These are phyloP conservation scores for Trichoderma sp. DNA, from an alignment of 2,329 filamentous ascomycete genomes.

Conservation along the genomic window DNA sequence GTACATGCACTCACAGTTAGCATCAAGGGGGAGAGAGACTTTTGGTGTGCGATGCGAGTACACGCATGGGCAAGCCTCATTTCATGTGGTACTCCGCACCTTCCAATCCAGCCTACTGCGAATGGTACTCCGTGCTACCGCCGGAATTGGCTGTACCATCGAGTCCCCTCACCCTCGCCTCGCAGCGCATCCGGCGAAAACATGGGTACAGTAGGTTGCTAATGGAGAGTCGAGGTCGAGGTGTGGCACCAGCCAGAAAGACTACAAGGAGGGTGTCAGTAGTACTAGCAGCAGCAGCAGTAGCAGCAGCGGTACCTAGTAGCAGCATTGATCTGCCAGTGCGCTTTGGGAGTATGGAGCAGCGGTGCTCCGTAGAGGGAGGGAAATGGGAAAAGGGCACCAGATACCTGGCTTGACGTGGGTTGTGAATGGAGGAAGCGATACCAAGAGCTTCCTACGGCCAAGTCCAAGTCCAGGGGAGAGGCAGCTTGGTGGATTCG, in stretches of 20 bases:
- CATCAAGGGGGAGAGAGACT: not conserved
- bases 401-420: not conserved
- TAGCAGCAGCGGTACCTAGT: not conserved
- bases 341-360: not conserved
- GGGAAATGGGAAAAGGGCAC: not conserved
- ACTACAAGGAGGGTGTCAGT: conserved; percentile 13
- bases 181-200: conserved; percentile 6
- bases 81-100: conserved; percentile 8
- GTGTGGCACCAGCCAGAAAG: conserved; percentile 11
- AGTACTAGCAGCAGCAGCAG: not conserved
- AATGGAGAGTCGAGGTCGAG: not conserved
- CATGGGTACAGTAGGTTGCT: conserved; percentile 4
- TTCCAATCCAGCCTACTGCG: not conserved
- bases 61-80: not conserved
- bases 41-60: not conserved
- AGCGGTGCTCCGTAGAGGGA: not conserved
- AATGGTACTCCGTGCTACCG: not conserved
- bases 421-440: conserved; percentile 12
- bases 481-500: conserved; percentile 11
- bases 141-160: conserved; percentile 8
- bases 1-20: not conserved
- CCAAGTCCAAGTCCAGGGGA: conserved; percentile 2
- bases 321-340: not conserved
- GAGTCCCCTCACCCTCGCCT: not conserved
- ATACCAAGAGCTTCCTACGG: conserved; percentile 6